phyloP scores from a whole-genome alignment of 306 rosid species.

The Pterocarpus santalinus region DNA sequence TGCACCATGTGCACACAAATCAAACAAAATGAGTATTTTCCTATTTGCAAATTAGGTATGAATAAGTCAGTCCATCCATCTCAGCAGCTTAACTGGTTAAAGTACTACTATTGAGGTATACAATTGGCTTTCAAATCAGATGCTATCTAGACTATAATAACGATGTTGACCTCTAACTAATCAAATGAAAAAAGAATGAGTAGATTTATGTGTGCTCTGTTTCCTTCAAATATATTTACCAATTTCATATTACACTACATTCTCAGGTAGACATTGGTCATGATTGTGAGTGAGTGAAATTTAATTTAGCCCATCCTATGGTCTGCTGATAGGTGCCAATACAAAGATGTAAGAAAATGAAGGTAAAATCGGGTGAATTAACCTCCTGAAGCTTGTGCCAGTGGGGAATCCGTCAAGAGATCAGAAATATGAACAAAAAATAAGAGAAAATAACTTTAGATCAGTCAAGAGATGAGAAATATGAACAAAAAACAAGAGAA shows the following conservation, averaged over 20 bases:
- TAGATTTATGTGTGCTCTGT: constrained; percentile 1
- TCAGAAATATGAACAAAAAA: too few relatives aligned
- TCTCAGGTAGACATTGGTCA: constrained; percentile 5
- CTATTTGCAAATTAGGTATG: constrained; percentile 33
- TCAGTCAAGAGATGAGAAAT: too few relatives aligned
- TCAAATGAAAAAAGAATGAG: neutral
- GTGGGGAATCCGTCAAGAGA: too few relatives aligned
- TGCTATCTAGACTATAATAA: constrained; percentile 12
- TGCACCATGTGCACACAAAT: constrained; percentile 19
- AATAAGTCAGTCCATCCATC: constrained; percentile 4
- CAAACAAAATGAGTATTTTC: constrained; percentile 22
- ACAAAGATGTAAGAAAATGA: too few relatives aligned
- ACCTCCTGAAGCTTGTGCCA: too few relatives aligned
- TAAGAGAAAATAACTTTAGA: too few relatives aligned
- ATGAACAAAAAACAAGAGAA: too few relatives aligned
- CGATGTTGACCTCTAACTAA: constrained; percentile 31
- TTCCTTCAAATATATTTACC: constrained; percentile 17
- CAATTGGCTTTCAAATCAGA: constrained; percentile 27
- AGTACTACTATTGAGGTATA: neutral
- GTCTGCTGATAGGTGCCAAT: too few relatives aligned
- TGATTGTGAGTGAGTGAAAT: neutral
- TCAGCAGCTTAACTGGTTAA: constrained; percentile 25
- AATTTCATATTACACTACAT: neutral
- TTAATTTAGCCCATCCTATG: constrained; percentile 12
- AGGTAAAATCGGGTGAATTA: too few relatives aligned